These are phyloP conservation scores for Trichoderma arundinaceum DNA, from an alignment of 2,329 filamentous ascomycete genomes.

Conservation along the genomic window DNA sequence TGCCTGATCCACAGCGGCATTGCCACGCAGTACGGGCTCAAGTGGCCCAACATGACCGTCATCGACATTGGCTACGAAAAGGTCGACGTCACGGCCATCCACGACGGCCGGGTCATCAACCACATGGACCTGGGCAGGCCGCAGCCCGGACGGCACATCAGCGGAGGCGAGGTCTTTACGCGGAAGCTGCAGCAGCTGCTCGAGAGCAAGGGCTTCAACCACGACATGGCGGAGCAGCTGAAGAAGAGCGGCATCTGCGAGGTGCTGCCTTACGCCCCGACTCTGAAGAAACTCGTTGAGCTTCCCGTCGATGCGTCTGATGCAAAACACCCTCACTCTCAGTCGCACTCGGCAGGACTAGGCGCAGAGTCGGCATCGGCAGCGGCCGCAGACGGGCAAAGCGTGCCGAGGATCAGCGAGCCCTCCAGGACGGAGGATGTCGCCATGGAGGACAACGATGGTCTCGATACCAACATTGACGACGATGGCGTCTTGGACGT, in stretches of 20 bases:
- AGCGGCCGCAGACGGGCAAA: conserved; percentile 38
- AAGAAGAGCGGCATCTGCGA: conserved; percentile 72
- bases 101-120: conserved; percentile 77
- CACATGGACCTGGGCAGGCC: conserved; percentile 66
- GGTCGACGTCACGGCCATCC: conserved; percentile 88
- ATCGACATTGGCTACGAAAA: conserved; percentile 92
- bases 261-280: conserved; percentile 63
- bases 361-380: conserved; percentile 32
- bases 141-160: conserved; percentile 55
- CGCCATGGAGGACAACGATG: conserved; percentile 42
- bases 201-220: conserved; percentile 61
- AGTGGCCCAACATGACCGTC: conserved; percentile 77
- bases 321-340: conserved; percentile 31
- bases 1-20: conserved; percentile 88
- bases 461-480: conserved; percentile 44
- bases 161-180: conserved; percentile 89
- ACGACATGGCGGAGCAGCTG: conserved; percentile 72
- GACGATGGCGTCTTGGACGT: conserved; percentile 82
- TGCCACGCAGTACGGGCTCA: conserved; percentile 84
- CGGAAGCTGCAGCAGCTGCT: conserved; percentile 72
- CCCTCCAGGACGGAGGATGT: conserved; percentile 45
- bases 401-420: conserved; percentile 46
- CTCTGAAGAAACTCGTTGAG: conserved; percentile 54
- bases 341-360: conserved; percentile 32
- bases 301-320: conserved; percentile 52